Base-by-base conservation (phyloP, 2,329 filamentous ascomycete species). In the Neofusicoccum kwambonambiense region DNA sequence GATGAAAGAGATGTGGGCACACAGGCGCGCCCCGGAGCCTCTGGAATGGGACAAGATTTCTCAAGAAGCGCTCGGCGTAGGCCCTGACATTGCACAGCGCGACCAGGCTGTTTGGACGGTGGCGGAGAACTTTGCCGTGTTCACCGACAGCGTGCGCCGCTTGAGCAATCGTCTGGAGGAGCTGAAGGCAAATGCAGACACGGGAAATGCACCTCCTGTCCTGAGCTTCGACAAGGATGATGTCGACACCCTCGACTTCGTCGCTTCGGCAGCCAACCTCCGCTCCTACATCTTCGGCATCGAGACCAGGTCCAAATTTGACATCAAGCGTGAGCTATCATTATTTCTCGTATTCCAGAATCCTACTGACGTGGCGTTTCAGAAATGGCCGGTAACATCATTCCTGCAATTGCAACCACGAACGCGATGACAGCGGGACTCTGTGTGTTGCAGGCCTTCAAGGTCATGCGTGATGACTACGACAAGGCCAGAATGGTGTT, bases 371-470 rank as follows among this genome's bases (percentile, higher is more conserved):
- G 3, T 37, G 3, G 17, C 22, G 31, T 35, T 57, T 12, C 54
- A 84, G 91, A 99, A 79, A 99, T 98, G 94, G 95, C 95, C 3
- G 95, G 95, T 62, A 99, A 99, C 75, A 99, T 99, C 72, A 99
- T 99, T 67, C 95, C 95, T 1, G 95, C 95, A 1, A 99, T 99
- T 74, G 95, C 95, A 4, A 99, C 95, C 0, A 98, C 95, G 0
- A 99, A 99, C 76, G 95, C 95, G 15, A 96, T 98, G 76, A 94
- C 95, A 1, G 95, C 95, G 15, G 90, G 92, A 12, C 84, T 99
- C 9, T 98, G 93, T 73, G 93, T 98, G 6, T 81, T 99, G 31
- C 90, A 98, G 76, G 89, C 93, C 0, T 95, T 96, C 82, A 98
- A 97, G 77, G 89, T 98, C 27, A 80, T 99, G 65, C 89, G 84